These are phyloP conservation scores for Carex littledalei DNA, from an alignment of 176 grass and related monocot genomes.

Conservation along the genomic window DNA sequence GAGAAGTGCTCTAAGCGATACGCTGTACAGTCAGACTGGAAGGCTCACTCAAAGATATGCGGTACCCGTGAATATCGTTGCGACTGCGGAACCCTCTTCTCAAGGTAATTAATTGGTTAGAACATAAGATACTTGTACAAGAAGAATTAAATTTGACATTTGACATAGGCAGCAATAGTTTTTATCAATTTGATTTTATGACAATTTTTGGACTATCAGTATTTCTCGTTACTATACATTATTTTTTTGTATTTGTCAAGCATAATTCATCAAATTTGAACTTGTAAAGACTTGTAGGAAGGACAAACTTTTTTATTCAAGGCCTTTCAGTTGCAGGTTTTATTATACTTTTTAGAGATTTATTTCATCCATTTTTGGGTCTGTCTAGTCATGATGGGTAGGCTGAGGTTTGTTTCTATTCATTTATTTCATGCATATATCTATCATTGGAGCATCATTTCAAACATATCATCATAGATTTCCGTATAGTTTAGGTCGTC, in stretches of 20 bases:
- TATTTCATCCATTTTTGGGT: slow-evolving; percentile 25
- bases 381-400: slow-evolving; percentile 17
- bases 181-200: not conserved
- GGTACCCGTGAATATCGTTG: slow-evolving; percentile 97
- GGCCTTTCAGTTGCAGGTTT: not conserved
- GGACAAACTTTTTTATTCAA: not conserved
- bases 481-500: slow-evolving; percentile 26
- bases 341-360: not conserved
- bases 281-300: not conserved
- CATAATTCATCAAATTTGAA: not conserved
- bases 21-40: slow-evolving; percentile 96
- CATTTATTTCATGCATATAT: slow-evolving; percentile 18
- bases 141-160: not conserved
- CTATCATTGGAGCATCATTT: slow-evolving; percentile 46
- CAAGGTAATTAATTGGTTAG: slow-evolving; percentile 50
- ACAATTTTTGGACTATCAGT: not conserved
- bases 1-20: slow-evolving; percentile 99
- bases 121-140: not conserved
- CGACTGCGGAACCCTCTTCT: slow-evolving; percentile 99
- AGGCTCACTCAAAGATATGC: slow-evolving; percentile 99
- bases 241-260: not conserved
- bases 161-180: not conserved
- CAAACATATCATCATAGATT: slow-evolving; percentile 41
- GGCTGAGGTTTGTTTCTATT: slow-evolving; percentile 9
- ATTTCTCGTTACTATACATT: not conserved